These are phyloP conservation scores for Pyrus betulifolia DNA, from an alignment of 306 rosid species.

Conservation along the genomic window DNA sequence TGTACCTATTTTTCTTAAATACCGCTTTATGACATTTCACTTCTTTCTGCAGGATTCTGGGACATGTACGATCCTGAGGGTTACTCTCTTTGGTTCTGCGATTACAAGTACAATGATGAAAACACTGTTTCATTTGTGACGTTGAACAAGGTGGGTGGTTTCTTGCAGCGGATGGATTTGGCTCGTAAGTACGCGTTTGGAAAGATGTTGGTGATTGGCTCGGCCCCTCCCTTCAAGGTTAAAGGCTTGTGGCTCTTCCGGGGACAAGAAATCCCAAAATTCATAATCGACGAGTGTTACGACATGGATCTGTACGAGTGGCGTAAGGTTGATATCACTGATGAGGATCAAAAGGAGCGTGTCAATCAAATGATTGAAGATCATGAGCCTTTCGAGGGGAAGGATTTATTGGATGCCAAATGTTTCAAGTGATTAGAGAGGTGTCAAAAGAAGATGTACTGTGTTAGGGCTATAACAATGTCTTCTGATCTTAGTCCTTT, in stretches of 20 bases:
- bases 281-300: conserved; percentile 65
- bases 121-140: conserved; percentile 75
- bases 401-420: conserved; percentile 74
- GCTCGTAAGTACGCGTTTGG: conserved; percentile 79
- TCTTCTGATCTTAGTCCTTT: neutral
- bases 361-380: conserved; percentile 80
- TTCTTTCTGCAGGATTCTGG: conserved; percentile 66
- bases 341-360: conserved; percentile 68
- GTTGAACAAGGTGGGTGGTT: conserved; percentile 68
- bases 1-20: neutral
- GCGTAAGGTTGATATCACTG: conserved; percentile 58
- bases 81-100: conserved; percentile 81
- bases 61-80: conserved; percentile 94
- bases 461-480: neutral
- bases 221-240: conserved; percentile 69
- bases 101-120: conserved; percentile 74
- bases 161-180: conserved; percentile 82
- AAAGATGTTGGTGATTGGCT: conserved; percentile 74
- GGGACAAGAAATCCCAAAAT: conserved; percentile 63
- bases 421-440: conserved; percentile 55
- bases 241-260: conserved; percentile 89
- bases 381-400: conserved; percentile 74
- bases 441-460: neutral
- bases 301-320: conserved; percentile 83
- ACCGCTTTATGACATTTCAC: neutral